These are phyloP conservation scores for Phytophthora pinifolia DNA, from an alignment of 352 stramenopile genomes.

Conservation along the genomic window DNA sequence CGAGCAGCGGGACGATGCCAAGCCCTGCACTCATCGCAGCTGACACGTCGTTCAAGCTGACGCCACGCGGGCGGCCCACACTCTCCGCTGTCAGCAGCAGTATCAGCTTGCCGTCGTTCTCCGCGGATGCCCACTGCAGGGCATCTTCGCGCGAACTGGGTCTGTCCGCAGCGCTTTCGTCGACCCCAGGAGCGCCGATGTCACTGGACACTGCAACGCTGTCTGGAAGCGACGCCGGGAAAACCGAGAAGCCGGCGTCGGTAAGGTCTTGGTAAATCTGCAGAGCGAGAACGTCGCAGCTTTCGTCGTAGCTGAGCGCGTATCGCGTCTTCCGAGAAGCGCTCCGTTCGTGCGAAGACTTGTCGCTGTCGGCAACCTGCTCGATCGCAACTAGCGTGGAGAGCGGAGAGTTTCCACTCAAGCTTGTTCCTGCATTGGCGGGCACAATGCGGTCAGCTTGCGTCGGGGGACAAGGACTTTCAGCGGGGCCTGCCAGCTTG, in stretches of 20 bases:
- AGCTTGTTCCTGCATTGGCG: not conserved
- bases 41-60: constrained; percentile 76
- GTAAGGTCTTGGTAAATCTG: constrained; percentile 58
- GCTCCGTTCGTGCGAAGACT: not conserved
- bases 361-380: not conserved
- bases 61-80: constrained; percentile 59
- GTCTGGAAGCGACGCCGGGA: constrained; percentile 23
- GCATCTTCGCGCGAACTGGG: constrained; percentile 44
- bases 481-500: not conserved
- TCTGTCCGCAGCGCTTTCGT: not conserved
- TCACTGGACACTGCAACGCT: not conserved
- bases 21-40: constrained; percentile 65
- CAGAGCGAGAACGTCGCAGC: constrained; percentile 50
- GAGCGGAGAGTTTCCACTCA: constrained; percentile 1
- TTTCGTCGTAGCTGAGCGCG: constrained; percentile 72
- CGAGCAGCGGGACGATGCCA: constrained; percentile 73
- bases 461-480: not conserved
- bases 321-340: constrained; percentile 37
- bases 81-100: constrained; percentile 71
- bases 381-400: constrained; percentile 1
- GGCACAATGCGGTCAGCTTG: not conserved
- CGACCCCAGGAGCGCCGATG: not conserved
- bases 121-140: constrained; percentile 52
- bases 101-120: constrained; percentile 70
- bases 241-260: constrained; percentile 44